These are phyloP conservation scores for Cryptococcus neoformans DNA, from an alignment of 1,284 basidiomycete species.

Conservation along the genomic window DNA sequence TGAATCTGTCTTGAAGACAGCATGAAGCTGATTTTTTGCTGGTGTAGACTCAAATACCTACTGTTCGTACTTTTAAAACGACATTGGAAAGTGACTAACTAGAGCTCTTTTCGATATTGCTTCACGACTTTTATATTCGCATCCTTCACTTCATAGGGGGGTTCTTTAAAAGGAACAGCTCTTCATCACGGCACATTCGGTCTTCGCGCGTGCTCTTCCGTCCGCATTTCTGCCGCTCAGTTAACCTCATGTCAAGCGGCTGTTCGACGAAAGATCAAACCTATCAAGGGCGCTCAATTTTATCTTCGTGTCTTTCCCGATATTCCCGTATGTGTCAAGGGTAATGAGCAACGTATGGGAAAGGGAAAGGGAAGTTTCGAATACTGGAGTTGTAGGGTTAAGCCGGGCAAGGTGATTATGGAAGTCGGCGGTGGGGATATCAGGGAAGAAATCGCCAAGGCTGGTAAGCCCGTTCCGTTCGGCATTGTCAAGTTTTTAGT, in stretches of 20 bases:
- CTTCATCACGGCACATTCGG: slow-evolving; percentile 86
- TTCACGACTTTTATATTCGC: too few species aligned
- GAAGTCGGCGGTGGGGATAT: slow-evolving; percentile 91
- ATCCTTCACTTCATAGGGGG: slow-evolving; percentile 55
- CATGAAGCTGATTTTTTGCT: neutral
- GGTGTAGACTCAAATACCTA: slow-evolving; percentile 17
- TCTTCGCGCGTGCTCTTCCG: slow-evolving; percentile 79
- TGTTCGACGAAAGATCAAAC: slow-evolving; percentile 86
- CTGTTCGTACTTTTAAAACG: neutral
- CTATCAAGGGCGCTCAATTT: slow-evolving; percentile 84
- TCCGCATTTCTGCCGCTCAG: slow-evolving; percentile 86
- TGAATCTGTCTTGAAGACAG: too few species aligned
- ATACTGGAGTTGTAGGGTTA: slow-evolving; percentile 94
- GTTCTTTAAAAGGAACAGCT: slow-evolving; percentile 90
- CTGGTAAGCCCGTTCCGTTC: slow-evolving; percentile 59
- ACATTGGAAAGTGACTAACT: neutral
- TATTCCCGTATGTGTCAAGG: slow-evolving; percentile 96
- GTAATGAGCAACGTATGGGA: slow-evolving; percentile 99
- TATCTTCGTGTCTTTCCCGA: slow-evolving; percentile 93
- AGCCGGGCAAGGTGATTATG: slow-evolving; percentile 88
- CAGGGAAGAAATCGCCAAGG: slow-evolving; percentile 87
- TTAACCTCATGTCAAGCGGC: slow-evolving; percentile 82
- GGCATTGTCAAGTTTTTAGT: neutral
- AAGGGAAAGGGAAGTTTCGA: slow-evolving; percentile 98
- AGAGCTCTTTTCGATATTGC: too few species aligned